Percentiles rank a stretch among this genome's conserved stretches.
phyloP scores from a whole-genome alignment of 2,329 filamentous ascomycete genomes.

The Chrysoporthe austroafricana region DNA sequence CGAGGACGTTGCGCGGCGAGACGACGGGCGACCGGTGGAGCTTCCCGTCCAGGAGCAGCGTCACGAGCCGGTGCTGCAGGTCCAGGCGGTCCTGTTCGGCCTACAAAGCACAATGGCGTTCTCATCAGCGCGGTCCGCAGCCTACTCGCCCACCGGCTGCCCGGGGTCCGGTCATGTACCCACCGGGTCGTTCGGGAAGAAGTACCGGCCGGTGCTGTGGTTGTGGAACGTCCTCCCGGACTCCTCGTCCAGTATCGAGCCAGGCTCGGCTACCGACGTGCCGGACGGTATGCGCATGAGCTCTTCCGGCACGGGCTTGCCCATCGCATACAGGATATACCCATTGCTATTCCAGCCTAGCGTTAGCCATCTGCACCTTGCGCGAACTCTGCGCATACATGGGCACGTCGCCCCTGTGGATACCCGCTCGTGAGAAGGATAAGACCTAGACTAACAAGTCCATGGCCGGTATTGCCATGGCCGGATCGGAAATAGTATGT shows the following conservation, averaged over 20 bases:
- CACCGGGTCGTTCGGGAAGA: conserved; percentile 38
- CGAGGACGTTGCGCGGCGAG: conserved; percentile 47
- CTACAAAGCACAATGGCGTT: neutral
- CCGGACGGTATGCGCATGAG: conserved; percentile 23
- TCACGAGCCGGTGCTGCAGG: conserved; percentile 45
- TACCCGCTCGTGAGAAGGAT: neutral
- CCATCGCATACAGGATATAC: conserved; percentile 19
- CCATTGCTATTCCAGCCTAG: conserved; percentile 15
- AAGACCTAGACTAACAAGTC: conserved; percentile 1
- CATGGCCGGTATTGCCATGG: conserved; percentile 1
- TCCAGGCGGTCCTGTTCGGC: conserved; percentile 41
- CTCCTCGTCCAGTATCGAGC: conserved; percentile 23
- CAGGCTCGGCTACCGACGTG: conserved; percentile 21
- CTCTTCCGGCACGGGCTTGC: conserved; percentile 23
- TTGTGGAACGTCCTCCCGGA: conserved; percentile 27
- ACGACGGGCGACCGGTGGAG: conserved; percentile 51
- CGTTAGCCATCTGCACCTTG: neutral
- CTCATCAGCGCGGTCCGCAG: neutral
- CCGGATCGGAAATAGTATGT: neutral
- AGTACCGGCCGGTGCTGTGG: conserved; percentile 32
- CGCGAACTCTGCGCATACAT: no score
- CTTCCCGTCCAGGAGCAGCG: conserved; percentile 43
- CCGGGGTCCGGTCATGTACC: neutral
- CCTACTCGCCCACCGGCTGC: no score
- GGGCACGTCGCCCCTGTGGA: neutral